Evolutionary conservation across 306 rosid species (phyloP).

Genomic region (Clitoria ternatea): DNA sequence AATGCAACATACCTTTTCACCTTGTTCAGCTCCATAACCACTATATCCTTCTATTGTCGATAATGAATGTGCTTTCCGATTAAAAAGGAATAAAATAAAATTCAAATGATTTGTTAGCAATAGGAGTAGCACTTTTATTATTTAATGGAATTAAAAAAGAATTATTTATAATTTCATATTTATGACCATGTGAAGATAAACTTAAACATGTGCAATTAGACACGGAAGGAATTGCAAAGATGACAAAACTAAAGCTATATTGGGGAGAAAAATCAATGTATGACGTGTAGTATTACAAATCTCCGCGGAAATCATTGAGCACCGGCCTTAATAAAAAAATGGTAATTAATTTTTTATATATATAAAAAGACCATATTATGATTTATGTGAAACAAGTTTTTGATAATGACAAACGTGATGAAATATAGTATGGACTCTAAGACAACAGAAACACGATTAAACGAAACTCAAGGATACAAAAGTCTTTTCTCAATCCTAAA

Average conservation of each 20-base stretch:
- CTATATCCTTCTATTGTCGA: conserved; percentile 87
- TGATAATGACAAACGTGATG: too few species aligned
- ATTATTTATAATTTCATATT: too few species aligned
- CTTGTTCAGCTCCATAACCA: conserved; percentile 98
- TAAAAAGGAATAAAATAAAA: conserved; percentile 8
- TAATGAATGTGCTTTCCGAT: conserved; percentile 69
- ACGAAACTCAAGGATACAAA: too few species aligned
- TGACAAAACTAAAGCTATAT: neutral
- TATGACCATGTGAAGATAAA: neutral
- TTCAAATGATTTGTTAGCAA: neutral
- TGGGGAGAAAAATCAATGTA: neutral
- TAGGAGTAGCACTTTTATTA: neutral
- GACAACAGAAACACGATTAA: too few species aligned
- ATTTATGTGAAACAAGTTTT: too few species aligned
- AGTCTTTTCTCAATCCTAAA: too few species aligned
- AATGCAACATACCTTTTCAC: conserved; percentile 69
- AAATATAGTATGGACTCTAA: too few species aligned
- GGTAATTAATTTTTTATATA: neutral
- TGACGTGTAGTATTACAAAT: neutral
- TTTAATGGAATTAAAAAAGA: conserved; percentile 7
- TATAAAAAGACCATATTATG: too few species aligned
- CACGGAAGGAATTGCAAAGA: neutral
- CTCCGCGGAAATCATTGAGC: neutral
- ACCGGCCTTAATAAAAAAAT: neutral
- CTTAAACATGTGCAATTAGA: neutral